A percentile compares a stretch with the other conserved stretches of the same genome.
Evolutionary conservation across 2,329 filamentous ascomycete genomes (phyloP).

Genomic region (Thelonectria blattea): DNA sequence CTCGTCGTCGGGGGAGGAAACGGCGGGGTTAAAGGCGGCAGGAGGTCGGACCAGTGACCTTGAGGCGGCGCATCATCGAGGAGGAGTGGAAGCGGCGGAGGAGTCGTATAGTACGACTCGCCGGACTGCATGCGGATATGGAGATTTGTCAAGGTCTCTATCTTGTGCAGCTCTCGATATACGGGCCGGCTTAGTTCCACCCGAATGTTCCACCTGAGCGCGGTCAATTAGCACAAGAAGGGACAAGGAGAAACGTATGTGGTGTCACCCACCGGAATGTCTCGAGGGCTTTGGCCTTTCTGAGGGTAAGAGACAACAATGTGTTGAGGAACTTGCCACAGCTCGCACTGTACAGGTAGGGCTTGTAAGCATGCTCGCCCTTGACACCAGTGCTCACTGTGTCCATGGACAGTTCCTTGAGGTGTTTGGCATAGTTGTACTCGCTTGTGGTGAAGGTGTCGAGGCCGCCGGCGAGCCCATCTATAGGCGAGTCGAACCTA

Average conservation of each 20-base stretch:
- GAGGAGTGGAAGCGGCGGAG: constrained; percentile 52
- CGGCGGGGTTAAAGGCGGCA: constrained; percentile 31
- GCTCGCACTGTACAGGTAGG: constrained; percentile 60
- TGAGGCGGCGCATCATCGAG: constrained; percentile 36
- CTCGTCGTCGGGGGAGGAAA: constrained; percentile 29
- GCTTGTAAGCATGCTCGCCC: constrained; percentile 59
- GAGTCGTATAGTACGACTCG: constrained; percentile 58
- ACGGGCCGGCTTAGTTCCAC: constrained; percentile 66
- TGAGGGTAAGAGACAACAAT: constrained; percentile 61
- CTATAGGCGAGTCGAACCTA: constrained; percentile 58
- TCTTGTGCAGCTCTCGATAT: constrained; percentile 62
- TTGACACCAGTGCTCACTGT: constrained; percentile 58
- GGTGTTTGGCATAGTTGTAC: constrained; percentile 66
- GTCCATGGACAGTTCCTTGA: constrained; percentile 63
- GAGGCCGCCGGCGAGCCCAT: constrained; percentile 62
- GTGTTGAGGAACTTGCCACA: constrained; percentile 71
- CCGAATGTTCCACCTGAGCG: constrained; percentile 65
- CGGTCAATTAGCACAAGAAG: constrained; percentile 13
- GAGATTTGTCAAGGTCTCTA: constrained; percentile 57
- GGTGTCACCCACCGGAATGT: constrained; percentile 56
- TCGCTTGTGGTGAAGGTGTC: constrained; percentile 68
- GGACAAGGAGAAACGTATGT: not conserved
- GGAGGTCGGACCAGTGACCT: constrained; percentile 39
- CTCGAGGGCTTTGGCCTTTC: constrained; percentile 61
- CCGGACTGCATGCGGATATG: constrained; percentile 66